Evolutionary conservation across 768 basidiomycete species (phyloP), one percentile per base, ranked within the genome.

Genomic region (Dentipellis fragilis): DNA sequence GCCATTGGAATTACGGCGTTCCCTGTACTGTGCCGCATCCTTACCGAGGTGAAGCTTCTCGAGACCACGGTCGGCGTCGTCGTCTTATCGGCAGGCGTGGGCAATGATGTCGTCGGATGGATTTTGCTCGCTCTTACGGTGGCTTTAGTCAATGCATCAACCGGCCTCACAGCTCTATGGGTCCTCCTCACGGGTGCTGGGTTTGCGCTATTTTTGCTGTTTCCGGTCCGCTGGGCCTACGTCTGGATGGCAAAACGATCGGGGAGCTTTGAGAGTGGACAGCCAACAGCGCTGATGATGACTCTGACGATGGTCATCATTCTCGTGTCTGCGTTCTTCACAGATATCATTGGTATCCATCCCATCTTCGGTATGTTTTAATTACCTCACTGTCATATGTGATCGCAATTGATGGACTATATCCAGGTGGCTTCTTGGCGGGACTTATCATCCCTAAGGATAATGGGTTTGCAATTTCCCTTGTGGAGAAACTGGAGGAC

Each of bases 401-500:
- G 23, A 34, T 23, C 57, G 17, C 49, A 2, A 56, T 37, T 19
- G 40, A 17, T 48, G 40, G 54, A 22, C 61, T 67, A 42, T 68
- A 69, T 47, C 23, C 54, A 83, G 87, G 89, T 52, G 90, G 85
- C 2, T 93, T 93, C 72, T 60, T 93, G 36, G 85, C 85, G 17
- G 91, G 91, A 14, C 69, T 94, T 17, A 80, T 92, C 62, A 80
- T 93, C 29, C 92, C 93, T 5, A 83, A 87, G 57, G 83, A 89
- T 38, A 85, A 87, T 56, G 89, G 89, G 0, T 89, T 83, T 64
- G 87, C 83, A 6, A 87, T 91, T 55, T 77, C 86, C 0, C 65
- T 94, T 14, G 84, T 89, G 0, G 89, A 91, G 62, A 93, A 88
- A 68, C 68, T 93, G 23, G 93, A 96, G 69, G 93, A 95, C 73